These are phyloP conservation scores for Clonostachys rhizophaga DNA, from an alignment of 2,329 filamentous ascomycete genomes.

Conservation along the genomic window DNA sequence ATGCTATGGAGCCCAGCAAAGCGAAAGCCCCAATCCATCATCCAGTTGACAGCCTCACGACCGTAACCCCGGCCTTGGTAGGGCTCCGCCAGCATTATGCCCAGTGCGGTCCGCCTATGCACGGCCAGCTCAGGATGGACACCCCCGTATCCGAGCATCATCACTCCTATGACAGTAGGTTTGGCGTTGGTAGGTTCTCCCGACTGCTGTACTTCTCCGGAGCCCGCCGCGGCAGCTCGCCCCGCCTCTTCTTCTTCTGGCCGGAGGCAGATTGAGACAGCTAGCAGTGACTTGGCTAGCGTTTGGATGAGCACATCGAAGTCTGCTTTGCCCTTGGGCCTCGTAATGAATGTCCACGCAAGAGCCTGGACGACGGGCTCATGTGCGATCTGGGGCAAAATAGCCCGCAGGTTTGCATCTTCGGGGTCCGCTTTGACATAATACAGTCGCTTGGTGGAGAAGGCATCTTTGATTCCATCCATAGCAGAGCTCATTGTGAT, in stretches of 20 bases:
- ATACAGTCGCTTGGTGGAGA: not conserved
- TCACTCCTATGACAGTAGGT: conserved; percentile 11
- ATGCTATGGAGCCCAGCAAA: conserved; percentile 36
- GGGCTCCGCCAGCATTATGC: conserved; percentile 22
- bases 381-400: not conserved
- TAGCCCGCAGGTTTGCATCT: not conserved
- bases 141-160: conserved; percentile 10
- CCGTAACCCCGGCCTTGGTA: conserved; percentile 37
- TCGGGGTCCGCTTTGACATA: not conserved
- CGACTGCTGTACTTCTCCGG: not conserved
- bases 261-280: conserved; percentile 10
- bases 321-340: not conserved
- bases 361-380: not conserved
- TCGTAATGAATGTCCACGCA: not conserved
- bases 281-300: conserved; percentile 6
- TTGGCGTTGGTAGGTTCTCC: conserved; percentile 1
- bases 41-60: conserved; percentile 38
- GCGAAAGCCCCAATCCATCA: conserved; percentile 37
- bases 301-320: not conserved
- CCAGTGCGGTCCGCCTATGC: conserved; percentile 17
- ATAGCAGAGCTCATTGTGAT: not conserved
- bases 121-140: conserved; percentile 5
- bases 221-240: not conserved
- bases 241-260: conserved; percentile 2
- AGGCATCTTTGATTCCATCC: not conserved